Percentiles rank a stretch among this genome's conserved stretches.
Conservation (phyloP, 768 basidiomycete species). For the Tulasnella sp. region DNA sequence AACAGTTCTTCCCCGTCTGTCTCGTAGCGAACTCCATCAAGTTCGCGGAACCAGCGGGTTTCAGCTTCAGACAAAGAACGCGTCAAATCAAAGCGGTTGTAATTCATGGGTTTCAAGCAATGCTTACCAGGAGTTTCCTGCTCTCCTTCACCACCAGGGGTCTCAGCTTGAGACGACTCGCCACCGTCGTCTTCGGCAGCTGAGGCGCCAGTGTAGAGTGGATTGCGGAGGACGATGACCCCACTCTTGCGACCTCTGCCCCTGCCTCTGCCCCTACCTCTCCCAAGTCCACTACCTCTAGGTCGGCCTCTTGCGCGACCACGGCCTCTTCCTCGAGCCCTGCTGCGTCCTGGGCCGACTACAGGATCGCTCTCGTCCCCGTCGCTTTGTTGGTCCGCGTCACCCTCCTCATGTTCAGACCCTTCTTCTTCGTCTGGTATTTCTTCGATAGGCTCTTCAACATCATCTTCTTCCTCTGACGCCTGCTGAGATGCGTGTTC, state of each 20-base stretch:
- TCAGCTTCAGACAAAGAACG: conserved; percentile 16
- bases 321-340: background rate
- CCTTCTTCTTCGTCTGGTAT: conserved; percentile 4
- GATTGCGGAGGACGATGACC: conserved; percentile 5
- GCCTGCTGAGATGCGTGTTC: background rate
- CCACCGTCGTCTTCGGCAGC: conserved; percentile 1
- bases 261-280: background rate
- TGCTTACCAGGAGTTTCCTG: background rate
- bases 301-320: background rate
- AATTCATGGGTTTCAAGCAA: background rate
- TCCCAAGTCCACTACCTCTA: background rate
- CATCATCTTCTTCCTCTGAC: background rate
- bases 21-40: conserved; percentile 61
- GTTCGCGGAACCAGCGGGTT: conserved; percentile 18
- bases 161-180: background rate
- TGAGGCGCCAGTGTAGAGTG: background rate
- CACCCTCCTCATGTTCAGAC: background rate
- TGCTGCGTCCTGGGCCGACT: background rate
- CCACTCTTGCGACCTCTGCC: conserved; percentile 1
- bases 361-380: conserved; percentile 8
- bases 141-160: conserved; percentile 11
- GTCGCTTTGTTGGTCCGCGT: background rate
- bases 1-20: conserved; percentile 86
- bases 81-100: background rate
- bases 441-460: background rate